phyloP scores from a whole-genome alignment of 495 filamentous ascomycete species.

The Pyronema omphalodes region DNA sequence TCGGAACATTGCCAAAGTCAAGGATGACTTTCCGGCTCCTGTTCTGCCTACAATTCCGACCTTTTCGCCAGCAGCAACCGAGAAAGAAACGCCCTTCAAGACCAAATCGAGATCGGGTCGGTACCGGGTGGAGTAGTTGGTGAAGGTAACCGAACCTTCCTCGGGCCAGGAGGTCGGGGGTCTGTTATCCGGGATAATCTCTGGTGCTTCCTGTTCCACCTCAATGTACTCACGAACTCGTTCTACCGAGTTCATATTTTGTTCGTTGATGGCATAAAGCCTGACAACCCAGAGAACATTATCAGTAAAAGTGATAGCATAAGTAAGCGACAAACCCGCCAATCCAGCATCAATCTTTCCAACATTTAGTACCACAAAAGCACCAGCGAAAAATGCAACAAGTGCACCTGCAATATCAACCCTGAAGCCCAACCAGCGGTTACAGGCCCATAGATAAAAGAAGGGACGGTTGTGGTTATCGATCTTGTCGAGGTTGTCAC shows the following conservation, averaged over 20 bases:
- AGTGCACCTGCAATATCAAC: slow-evolving; percentile 81
- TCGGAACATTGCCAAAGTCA: slow-evolving; percentile 89
- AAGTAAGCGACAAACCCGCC: slow-evolving; percentile 90
- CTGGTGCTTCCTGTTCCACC: slow-evolving; percentile 77
- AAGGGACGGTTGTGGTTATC: slow-evolving; percentile 86
- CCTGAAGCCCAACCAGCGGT: slow-evolving; percentile 87
- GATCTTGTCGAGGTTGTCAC: slow-evolving; percentile 78
- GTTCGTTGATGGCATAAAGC: slow-evolving; percentile 87
- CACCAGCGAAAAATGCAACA: slow-evolving; percentile 85
- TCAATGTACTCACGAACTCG: slow-evolving; percentile 93
- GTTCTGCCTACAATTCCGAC: slow-evolving; percentile 94
- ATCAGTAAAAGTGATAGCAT: slow-evolving; percentile 93
- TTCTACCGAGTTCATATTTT: slow-evolving; percentile 98
- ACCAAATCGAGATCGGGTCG: slow-evolving; percentile 73
- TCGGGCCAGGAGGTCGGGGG: slow-evolving; percentile 70
- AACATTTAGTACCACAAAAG: slow-evolving; percentile 69
- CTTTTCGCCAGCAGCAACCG: slow-evolving; percentile 72
- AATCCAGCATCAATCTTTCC: slow-evolving; percentile 82
- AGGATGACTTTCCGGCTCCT: slow-evolving; percentile 90
- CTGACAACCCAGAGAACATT: slow-evolving; percentile 94
- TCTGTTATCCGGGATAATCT: slow-evolving; percentile 59
- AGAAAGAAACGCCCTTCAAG: slow-evolving; percentile 65
- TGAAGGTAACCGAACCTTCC: slow-evolving; percentile 70
- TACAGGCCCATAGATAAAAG: slow-evolving; percentile 93
- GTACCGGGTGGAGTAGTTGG: slow-evolving; percentile 75